Evolutionary conservation across 371 early-diverging fungal species (phyloP).

Genomic region (Mucor plumbeus): DNA sequence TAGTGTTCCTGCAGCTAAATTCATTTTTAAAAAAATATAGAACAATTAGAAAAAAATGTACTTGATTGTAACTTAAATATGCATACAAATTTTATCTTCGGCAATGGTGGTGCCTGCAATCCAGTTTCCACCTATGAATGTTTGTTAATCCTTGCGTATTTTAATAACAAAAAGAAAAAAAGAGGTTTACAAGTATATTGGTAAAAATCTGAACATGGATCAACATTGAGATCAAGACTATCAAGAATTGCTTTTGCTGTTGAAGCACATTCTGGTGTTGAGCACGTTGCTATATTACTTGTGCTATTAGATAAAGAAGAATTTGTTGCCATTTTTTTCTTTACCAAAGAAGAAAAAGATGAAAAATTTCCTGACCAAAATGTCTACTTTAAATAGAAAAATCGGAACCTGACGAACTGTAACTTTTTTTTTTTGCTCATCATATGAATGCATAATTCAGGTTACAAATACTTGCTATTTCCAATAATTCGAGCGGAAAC

Average conservation of each 20-base stretch:
- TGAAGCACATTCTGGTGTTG: constrained; percentile 47
- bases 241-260: constrained; percentile 43
- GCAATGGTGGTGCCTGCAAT: constrained; percentile 45
- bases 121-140: constrained; percentile 55
- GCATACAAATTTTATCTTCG: constrained; percentile 44
- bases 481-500: no score
- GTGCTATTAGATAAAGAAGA: neutral
- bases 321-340: neutral
- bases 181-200: constrained; percentile 56
- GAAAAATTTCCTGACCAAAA: no score
- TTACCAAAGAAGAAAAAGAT: neutral
- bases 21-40: constrained; percentile 2
- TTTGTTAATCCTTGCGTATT: no score
- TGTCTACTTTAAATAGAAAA: no score
- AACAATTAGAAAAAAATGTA: neutral
- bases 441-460: no score
- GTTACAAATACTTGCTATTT: no score
- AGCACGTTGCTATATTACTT: constrained; percentile 23
- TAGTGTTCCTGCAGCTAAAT: constrained; percentile 37
- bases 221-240: constrained; percentile 28
- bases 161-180: neutral
- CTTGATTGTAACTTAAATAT: neutral
- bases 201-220: constrained; percentile 58
- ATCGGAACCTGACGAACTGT: no score
- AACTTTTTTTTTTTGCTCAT: no score